A percentile compares a stretch with the other conserved stretches of the same genome.
phyloP scores from a whole-genome alignment of 73 alveolate species.

The Paramecium tetraurelia region DNA sequence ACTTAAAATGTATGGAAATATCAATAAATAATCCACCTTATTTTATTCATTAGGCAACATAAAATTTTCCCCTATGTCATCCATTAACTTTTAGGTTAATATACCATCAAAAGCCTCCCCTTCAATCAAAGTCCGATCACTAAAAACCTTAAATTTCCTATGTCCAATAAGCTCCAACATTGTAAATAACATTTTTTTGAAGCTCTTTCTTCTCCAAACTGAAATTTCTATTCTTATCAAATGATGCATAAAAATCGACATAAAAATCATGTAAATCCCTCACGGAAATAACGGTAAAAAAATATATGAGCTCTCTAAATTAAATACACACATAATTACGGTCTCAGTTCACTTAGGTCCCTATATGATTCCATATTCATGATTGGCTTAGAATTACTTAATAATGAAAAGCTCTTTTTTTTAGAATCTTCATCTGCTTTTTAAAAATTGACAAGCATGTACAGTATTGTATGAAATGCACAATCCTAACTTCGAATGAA shows the following conservation, averaged over 20 bases:
- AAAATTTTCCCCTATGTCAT: background rate
- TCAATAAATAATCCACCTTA: background rate
- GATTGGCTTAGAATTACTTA: background rate
- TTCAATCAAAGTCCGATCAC: background rate
- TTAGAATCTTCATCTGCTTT: background rate
- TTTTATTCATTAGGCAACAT: background rate
- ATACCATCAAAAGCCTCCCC: background rate
- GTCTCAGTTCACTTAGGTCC: background rate
- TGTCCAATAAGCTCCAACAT: background rate
- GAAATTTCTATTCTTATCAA: slow-evolving; percentile 20
- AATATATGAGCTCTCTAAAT: background rate
- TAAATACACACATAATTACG: background rate
- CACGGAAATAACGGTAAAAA: background rate
- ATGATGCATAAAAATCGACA: slow-evolving; percentile 38
- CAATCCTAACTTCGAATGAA: background rate
- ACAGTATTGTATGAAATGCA: background rate
- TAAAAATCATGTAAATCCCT: slow-evolving; percentile 28
- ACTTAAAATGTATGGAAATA: slow-evolving; percentile 33
- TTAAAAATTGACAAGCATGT: background rate
- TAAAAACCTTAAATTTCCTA: slow-evolving; percentile 9
- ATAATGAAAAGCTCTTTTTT: background rate
- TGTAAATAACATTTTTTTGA: background rate
- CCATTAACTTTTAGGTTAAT: background rate
- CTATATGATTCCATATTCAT: background rate
- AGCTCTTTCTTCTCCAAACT: background rate